Evolutionary conservation across 306 rosid genomes (phyloP).

Genomic region (Trifolium dubium): DNA sequence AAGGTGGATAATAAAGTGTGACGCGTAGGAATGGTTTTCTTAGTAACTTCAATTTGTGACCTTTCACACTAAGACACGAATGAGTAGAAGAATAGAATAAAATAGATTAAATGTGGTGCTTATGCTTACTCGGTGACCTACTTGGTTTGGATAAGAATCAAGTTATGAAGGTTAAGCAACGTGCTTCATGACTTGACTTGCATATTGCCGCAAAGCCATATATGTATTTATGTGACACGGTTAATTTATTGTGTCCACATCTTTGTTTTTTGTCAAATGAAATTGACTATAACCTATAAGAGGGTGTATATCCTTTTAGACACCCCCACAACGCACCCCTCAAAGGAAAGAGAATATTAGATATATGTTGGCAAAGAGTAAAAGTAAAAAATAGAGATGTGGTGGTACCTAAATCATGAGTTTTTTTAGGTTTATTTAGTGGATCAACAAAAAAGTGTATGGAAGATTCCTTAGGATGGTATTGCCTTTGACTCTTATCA

Average conservation of each 20-base stretch:
- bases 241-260: constrained; percentile 40
- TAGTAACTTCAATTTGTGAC: constrained; percentile 25
- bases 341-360: not conserved
- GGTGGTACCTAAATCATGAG: not conserved
- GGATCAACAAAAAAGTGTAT: not conserved
- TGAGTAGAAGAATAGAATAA: constrained; percentile 6
- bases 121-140: constrained; percentile 49
- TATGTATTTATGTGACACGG: constrained; percentile 35
- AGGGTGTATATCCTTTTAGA: not conserved
- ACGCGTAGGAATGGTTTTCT: constrained; percentile 46
- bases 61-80: constrained; percentile 43
- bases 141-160: constrained; percentile 47
- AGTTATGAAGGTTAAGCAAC: constrained; percentile 42
- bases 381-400: not conserved
- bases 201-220: constrained; percentile 38
- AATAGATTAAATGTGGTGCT: not conserved
- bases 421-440: not conserved
- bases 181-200: constrained; percentile 51
- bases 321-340: not conserved
- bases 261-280: constrained; percentile 7
- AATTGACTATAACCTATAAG: not conserved
- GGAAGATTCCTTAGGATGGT: not conserved
- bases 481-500: not conserved
- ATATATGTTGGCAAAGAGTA: not conserved
- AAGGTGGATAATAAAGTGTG: constrained; percentile 36